These are phyloP conservation scores for Phialocephala sp. DNA, from an alignment of 2,329 filamentous ascomycete genomes.

Conservation along the genomic window DNA sequence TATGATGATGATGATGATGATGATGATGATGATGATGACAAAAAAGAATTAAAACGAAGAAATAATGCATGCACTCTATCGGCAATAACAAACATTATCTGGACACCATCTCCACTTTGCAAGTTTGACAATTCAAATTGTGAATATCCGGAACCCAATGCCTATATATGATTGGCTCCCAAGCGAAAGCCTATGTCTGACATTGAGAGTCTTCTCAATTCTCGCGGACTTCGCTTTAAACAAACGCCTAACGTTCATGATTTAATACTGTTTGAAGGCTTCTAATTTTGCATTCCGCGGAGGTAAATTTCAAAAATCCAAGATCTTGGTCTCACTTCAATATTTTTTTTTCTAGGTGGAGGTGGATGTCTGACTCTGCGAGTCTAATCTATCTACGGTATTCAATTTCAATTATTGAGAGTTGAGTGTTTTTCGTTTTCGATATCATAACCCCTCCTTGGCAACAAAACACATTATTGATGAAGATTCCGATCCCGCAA, in stretches of 20 bases:
- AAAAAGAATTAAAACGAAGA: not conserved
- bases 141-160: not conserved
- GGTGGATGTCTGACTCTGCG: too few relatives aligned
- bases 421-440: too few relatives aligned
- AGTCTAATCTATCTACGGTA: too few relatives aligned
- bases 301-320: too few relatives aligned
- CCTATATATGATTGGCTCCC: not conserved
- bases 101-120: not conserved
- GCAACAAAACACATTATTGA: not conserved
- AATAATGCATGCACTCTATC: not conserved
- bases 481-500: not conserved
- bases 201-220: too few relatives aligned
- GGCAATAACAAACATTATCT: not conserved
- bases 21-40: too few relatives aligned
- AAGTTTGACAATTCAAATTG: not conserved
- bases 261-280: too few relatives aligned
- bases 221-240: too few relatives aligned
- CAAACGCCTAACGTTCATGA: too few relatives aligned
- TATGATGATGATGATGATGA: conserved; percentile 13
- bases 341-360: too few relatives aligned
- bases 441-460: not conserved
- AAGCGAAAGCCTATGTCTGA: not conserved
- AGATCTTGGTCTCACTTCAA: too few relatives aligned
- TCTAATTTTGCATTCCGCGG: too few relatives aligned
- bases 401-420: not conserved